Conservation (phyloP, 495 filamentous ascomycete genomes). For the Wilcoxina mikolae region DNA sequence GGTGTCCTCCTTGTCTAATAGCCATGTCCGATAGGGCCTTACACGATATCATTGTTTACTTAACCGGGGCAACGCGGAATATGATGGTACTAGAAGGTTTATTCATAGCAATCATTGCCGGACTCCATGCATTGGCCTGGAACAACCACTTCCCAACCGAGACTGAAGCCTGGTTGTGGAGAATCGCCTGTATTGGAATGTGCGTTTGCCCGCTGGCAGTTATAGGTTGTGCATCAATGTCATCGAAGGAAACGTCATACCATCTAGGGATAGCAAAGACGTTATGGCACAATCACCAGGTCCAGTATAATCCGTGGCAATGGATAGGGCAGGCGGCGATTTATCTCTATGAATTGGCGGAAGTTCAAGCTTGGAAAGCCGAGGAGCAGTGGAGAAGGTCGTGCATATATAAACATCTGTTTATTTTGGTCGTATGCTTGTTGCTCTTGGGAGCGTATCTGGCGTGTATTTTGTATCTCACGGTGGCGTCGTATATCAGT, state of each 20-base stretch:
- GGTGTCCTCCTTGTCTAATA: not conserved
- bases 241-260: not conserved
- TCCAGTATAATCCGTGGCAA: not conserved
- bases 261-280: not conserved
- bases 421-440: slow-evolving; percentile 8
- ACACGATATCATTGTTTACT: not conserved
- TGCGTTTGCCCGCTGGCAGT: slow-evolving; percentile 1
- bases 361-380: not conserved
- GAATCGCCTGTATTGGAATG: slow-evolving; percentile 8
- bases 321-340: not conserved
- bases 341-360: not conserved
- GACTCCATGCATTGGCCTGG: slow-evolving; percentile 13
- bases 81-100: slow-evolving; percentile 1
- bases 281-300: not conserved
- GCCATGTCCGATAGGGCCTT: not conserved
- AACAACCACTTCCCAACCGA: slow-evolving; percentile 3
- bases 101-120: not conserved
- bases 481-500: slow-evolving; percentile 13
- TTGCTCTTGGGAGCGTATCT: not conserved
- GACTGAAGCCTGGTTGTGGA: slow-evolving; percentile 3
- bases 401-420: not conserved
- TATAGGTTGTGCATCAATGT: not conserved
- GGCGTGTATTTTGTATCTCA: slow-evolving; percentile 1
- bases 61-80: not conserved
- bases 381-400: not conserved